phyloP scores from a whole-genome alignment of 2,329 filamentous ascomycete species.

The Ilyonectria destructans region DNA sequence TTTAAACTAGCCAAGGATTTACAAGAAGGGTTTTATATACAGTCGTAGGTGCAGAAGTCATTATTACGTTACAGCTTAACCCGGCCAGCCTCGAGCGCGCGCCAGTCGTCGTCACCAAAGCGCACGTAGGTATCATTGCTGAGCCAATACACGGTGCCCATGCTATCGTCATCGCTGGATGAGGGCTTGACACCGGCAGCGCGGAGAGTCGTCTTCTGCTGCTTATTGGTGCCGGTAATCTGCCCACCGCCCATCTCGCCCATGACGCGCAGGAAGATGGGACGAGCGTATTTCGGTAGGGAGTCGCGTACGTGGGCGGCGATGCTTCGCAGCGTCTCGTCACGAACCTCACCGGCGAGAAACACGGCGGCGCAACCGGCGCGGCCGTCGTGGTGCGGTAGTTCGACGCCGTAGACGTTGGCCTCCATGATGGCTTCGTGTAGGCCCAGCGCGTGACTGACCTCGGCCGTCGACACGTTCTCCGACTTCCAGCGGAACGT shows the following conservation, averaged over 20 bases:
- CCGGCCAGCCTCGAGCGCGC: conserved; percentile 74
- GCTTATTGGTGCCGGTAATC: conserved; percentile 89
- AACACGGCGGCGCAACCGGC: conserved; percentile 85
- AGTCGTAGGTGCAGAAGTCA: neutral
- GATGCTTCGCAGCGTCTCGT: conserved; percentile 70
- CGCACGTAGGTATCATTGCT: conserved; percentile 76
- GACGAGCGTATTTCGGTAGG: conserved; percentile 83
- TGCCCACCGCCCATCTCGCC: conserved; percentile 69
- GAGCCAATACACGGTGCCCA: conserved; percentile 76
- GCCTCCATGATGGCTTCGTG: conserved; percentile 81
- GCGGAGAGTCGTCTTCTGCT: conserved; percentile 85
- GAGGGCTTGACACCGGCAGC: conserved; percentile 80
- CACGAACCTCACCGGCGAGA: conserved; percentile 64
- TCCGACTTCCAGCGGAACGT: conserved; percentile 88
- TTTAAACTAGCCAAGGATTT: neutral
- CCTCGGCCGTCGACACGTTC: conserved; percentile 87
- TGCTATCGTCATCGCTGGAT: conserved; percentile 57
- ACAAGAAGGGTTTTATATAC: neutral
- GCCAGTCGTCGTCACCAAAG: conserved; percentile 81
- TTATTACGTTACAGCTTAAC: conserved; percentile 74
- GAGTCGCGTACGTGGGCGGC: conserved; percentile 70
- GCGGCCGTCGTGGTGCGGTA: conserved; percentile 87
- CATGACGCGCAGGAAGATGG: conserved; percentile 82
- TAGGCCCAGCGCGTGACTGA: conserved; percentile 80
- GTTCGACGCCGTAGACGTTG: conserved; percentile 87